Base-by-base conservation (phyloP, 1,139 yeast genomes). In the Suhomyces anneliseae region DNA sequence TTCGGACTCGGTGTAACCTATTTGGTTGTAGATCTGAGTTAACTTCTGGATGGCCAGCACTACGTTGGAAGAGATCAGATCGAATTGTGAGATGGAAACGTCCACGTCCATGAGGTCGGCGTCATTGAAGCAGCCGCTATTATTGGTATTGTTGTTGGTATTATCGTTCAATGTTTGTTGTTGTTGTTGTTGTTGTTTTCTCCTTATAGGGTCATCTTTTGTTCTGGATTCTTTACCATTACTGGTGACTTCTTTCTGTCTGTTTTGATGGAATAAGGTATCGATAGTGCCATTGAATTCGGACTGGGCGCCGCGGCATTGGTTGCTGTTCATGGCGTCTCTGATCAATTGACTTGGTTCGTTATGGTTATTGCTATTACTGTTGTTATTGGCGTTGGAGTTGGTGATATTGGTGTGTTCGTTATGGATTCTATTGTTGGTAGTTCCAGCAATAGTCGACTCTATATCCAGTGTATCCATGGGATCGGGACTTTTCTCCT, bases 1-100 rank as follows among this genome's bases (percentile, higher is more conserved):
- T 47, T 76, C 78, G 3, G 55, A 48, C 2, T 62, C 47, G 1
- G 74, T 59, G 55, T 68, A 75, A 1, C 81, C 81, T 26, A 76
- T 75, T 43, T 64, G 63, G 38, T 58, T 58, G 50, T 74, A 75
- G 9, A 71, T 66, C 1, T 45, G 41, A 47, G 66, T 64, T 38
- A 75, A 58, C 34, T 71, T 73, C 31, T 57, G 58, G 12, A 75
- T 65, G 6, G 78, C 69, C 19, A 58, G 54, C 48, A 69, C 70
- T 32, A 75, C 57, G 34, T 59, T 55, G 14, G 51, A 35, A 10
- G 54, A 45, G 10, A 54, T 54, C 27, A 36, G 32, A 26, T 39
- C 40, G 27, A 27, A 38, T 8, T 43, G 45, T 11, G 41, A n/a
- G 34, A 38, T 36, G 33, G 44, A 42, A 8, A 15, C 39, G 32